Evolutionary conservation across 179 eudicot genomes (phyloP), one percentile per base, ranked within the genome.

Genomic region (Beta corolliflora): DNA sequence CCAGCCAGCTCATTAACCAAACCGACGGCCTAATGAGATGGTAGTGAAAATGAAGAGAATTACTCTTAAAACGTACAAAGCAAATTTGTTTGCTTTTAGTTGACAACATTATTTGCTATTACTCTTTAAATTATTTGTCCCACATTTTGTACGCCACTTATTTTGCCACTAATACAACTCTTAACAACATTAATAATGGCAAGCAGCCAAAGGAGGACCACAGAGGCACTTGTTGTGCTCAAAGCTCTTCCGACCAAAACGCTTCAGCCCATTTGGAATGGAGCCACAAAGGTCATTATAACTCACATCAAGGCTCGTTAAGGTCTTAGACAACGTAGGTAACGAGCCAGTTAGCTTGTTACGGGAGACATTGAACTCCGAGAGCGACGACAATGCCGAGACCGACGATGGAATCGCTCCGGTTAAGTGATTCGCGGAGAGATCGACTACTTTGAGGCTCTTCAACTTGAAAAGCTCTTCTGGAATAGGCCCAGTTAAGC

Each of bases 141-240:
- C 36, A 31, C 36, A 31, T 0, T 31, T 31, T 31, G 36, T 31
- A 31, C 2, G 36, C 36, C 36, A 31, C 36, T 31, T 31, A 31
- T 31, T 31, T 31, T 31, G 36, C 36, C 36, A 31, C 36, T 31
- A 31, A 31, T 0, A 31, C 36, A 31, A 31, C 36, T 31, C 36
- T n/a, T 0, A 31, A n/a, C n/a, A n/a, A 31, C 36, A 31, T 31
- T 31, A 31, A 31, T 31, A 31, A 31, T 31, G 36, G 36, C 36
- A 31, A 31, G 84, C 65, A 21, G 76, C 55, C 63, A 84, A 77
- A 10, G 86, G 86, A 36, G 81, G 52, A 64, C 79, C 86, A 77
- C 86, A 84, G 29, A 84, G 83, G 54, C 86, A 84, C 64, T 54
- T 80, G 56, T 84, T 84, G 16, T 81, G 74, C 1, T 36, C 36